Evolutionary conservation across 2,329 filamentous ascomycete genomes (phyloP), one percentile per base, ranked within the genome.

Genomic region (Penicillium expansum): DNA sequence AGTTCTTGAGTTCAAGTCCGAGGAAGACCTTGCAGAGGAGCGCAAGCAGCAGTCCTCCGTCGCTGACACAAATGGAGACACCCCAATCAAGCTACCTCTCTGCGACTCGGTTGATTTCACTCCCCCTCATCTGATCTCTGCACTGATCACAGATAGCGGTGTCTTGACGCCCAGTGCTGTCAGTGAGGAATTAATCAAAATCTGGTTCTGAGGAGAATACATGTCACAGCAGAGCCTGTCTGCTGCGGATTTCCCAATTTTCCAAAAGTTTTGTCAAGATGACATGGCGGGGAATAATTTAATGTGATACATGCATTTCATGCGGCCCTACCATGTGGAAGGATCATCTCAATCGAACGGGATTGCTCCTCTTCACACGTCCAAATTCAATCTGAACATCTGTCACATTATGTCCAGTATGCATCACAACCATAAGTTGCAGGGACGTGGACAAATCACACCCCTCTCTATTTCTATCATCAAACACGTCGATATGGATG

Each of bases 1-100:
- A 33, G 83, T 95, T 14, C 80, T 94, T 57, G 85, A 90, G 48
- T 95, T 94, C 72, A 81, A 81, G 65, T 85, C 84, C 1, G 79
- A 83, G 5, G 78, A 77, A 38, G 78, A 80, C 13, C 72, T 82
- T 56, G 63, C 65, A 35, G 69, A 73, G 58, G 76, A 79, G 57
- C 75, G 76, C 8, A 76, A 79, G 39, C 79, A 85, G 54, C 77
- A 66, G 37, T 55, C 60, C 6, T 60, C 69, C 20, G 66, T 62
- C 14, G 62, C 65, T 48, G 59, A 66, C n/a, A 35, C 60, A 33
- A 62, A 57, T 48, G 58, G 47, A 14, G 55, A 64, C 24, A 24
- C 35, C 20, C 48, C 60, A 29, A 53, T 61, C 51, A 59, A 69
- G 57, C 43, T 66, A 24, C 66, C 67, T 20, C 64, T 71, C 37